Evolutionary conservation across 23 red algal species (phyloP), one percentile per base, ranked within the genome.

Genomic region (Chondrus crispus): DNA sequence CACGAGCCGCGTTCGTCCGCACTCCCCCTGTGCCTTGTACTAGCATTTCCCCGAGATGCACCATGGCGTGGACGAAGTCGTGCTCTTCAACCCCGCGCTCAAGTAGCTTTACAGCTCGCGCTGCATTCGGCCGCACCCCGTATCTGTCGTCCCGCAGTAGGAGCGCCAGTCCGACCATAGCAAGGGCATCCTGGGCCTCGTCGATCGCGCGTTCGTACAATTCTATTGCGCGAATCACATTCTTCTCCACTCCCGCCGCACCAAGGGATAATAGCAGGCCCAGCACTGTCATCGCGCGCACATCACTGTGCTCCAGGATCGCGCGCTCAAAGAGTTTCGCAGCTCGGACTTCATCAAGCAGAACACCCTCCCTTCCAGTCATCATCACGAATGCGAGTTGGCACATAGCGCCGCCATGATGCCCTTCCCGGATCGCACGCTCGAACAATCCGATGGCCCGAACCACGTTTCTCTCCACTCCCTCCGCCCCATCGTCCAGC

Each of bases 221-320:
- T 7, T 58, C 50, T 13, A 58, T 38, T 58, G 77, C 77, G 14
- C 50, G 46, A 43, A 19, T 32, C 11, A 29, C 32, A 26, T 60
- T 39, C 10, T 32, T 9, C 62, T 52, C 2, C 5, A 82, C 36
- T 30, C 51, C 51, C 42, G 19, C 36, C 42, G 5, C 32, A 32
- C 35, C 50, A 29, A 32, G 41, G n/a, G 57, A 54, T 37, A 82
- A 39, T 54, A 82, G 51, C 24, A 22, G 4, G 24, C 51, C 77
- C 20, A 82, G 77, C 18, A 60, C 62, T 26, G 57, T 60, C 77
- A 62, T 82, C 28, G 77, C 77, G 45, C 62, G 77, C 28, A 62
- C 28, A 40, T 82, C 51, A 4, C 62, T 82, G 14, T 8, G 42
- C 9, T 20, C 24, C 10, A 38, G 24, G 19, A 82, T 37, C 4